Conservation (phyloP, 371 early-diverging fungal species). For the Mucor indicus region DNA sequence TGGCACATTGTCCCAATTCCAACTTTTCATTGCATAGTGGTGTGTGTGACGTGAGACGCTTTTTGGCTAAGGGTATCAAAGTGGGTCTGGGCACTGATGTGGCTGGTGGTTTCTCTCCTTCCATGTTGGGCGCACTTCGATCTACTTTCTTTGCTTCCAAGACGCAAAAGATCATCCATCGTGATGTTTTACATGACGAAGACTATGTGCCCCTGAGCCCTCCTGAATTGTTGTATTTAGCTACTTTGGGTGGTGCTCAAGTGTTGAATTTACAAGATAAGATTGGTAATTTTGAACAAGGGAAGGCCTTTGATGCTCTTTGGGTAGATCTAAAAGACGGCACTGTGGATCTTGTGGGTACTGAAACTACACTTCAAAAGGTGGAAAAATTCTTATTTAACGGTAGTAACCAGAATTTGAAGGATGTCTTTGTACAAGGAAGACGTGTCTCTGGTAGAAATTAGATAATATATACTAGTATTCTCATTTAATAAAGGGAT, state of each 20-base stretch:
- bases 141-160: constrained; percentile 75
- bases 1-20: constrained; percentile 90
- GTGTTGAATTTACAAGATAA: constrained; percentile 66
- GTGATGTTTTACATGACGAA: constrained; percentile 18
- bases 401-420: constrained; percentile 60
- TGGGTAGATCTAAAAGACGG: constrained; percentile 62
- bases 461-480: too few relatives aligned
- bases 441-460: constrained; percentile 34
- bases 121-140: constrained; percentile 84
- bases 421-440: constrained; percentile 61
- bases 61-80: constrained; percentile 66
- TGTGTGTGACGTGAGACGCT: constrained; percentile 73
- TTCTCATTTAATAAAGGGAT: too few relatives aligned
- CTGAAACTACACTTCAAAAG: constrained; percentile 33
- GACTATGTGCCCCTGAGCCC: constrained; percentile 29
- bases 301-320: constrained; percentile 91
- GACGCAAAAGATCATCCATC: constrained; percentile 31
- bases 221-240: constrained; percentile 77
- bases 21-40: constrained; percentile 88
- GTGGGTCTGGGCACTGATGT: constrained; percentile 95
- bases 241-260: constrained; percentile 87
- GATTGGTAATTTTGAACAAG: constrained; percentile 78
- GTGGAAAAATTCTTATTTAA: constrained; percentile 67
- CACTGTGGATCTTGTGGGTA: constrained; percentile 51
- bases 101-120: constrained; percentile 82